Evolutionary conservation across 768 basidiomycete genomes (phyloP).

Genomic region (Lentinula aciculospora): DNA sequence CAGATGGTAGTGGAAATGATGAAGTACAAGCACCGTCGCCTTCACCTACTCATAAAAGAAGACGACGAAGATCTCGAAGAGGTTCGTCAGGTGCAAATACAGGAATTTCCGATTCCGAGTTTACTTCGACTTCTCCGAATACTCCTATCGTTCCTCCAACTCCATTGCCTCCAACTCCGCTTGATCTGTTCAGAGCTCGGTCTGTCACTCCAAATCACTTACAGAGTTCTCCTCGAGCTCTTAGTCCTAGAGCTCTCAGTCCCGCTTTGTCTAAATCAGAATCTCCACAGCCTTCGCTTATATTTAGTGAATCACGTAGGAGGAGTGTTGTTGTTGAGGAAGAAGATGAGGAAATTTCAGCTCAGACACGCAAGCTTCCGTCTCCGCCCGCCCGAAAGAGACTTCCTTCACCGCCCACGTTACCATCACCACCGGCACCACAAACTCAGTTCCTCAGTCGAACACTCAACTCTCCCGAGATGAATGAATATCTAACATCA

Average conservation of each 20-base stretch:
- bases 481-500: constrained; percentile 34
- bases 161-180: constrained; percentile 36
- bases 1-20: constrained; percentile 60
- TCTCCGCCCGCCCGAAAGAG: constrained; percentile 39
- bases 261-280: not conserved
- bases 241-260: constrained; percentile 13
- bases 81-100: constrained; percentile 29
- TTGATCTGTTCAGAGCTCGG: constrained; percentile 31
- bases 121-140: constrained; percentile 45
- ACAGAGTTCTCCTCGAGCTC: constrained; percentile 19
- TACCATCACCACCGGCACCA: too few species aligned
- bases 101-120: constrained; percentile 48
- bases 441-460: constrained; percentile 29
- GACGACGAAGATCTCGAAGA: constrained; percentile 51
- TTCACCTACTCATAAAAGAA: constrained; percentile 47
- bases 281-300: constrained; percentile 3
- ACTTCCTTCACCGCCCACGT: constrained; percentile 42
- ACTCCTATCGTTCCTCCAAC: constrained; percentile 55
- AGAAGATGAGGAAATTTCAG: constrained; percentile 54
- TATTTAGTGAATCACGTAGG: constrained; percentile 26
- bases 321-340: constrained; percentile 68
- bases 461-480: constrained; percentile 37
- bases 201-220: constrained; percentile 39
- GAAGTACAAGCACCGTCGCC: constrained; percentile 35
- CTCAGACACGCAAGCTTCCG: constrained; percentile 33